phyloP scores from a whole-genome alignment of 306 rosid species.

The Abrus precatorius region DNA sequence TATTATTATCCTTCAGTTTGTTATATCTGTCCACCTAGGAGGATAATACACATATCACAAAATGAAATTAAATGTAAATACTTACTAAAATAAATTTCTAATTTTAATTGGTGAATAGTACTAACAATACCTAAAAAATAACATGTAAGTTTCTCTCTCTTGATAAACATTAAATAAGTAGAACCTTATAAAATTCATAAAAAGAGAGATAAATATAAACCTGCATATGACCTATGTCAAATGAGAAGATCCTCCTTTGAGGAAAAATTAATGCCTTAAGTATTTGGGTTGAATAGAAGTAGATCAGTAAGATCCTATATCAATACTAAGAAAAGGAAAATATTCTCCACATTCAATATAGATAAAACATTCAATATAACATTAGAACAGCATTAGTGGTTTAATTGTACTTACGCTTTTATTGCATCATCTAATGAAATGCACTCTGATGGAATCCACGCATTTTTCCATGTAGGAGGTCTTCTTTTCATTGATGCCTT shows the following conservation, averaged over 20 bases:
- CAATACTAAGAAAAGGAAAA: slow-evolving; percentile 1
- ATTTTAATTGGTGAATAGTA: no score
- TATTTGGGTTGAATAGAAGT: neutral
- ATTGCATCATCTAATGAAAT: slow-evolving; percentile 4
- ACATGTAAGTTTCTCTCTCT: no score
- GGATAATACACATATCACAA: no score
- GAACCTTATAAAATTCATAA: no score
- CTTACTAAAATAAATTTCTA: no score
- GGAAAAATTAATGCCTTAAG: neutral
- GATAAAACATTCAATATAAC: neutral
- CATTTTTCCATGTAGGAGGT: slow-evolving; percentile 6
- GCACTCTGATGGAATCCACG: slow-evolving; percentile 6
- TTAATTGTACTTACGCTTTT: neutral
- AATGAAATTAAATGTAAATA: no score
- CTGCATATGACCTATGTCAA: no score
- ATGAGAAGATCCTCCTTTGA: neutral
- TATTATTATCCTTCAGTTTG: neutral
- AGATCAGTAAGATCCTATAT: neutral
- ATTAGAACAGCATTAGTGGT: neutral
- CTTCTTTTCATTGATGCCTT: neutral
- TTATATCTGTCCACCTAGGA: no score
- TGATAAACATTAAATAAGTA: no score
- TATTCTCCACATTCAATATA: slow-evolving; percentile 6
- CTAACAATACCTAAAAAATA: no score
- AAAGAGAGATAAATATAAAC: no score